A percentile compares a stretch with the other conserved stretches of the same genome.
These are phyloP conservation scores for Penicillium digitatum DNA, from an alignment of 2,329 filamentous ascomycete species.

Conservation along the genomic window DNA sequence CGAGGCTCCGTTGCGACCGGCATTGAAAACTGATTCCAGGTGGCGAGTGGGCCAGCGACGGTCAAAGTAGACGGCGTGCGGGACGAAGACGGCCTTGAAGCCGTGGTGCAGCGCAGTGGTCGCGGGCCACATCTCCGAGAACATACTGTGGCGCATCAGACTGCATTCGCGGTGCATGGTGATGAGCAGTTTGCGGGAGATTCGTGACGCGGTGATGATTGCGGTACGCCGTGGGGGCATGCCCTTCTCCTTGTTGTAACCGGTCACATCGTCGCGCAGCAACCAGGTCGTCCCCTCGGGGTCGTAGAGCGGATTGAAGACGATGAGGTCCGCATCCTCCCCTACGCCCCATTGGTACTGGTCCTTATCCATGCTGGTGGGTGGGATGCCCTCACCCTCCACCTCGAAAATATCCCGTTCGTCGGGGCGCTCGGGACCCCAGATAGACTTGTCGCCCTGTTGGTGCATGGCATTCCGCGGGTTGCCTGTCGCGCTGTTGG, in stretches of 20 bases:
- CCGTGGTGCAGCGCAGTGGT: constrained; percentile 86
- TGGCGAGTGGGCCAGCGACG: constrained; percentile 78
- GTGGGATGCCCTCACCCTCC: constrained; percentile 69
- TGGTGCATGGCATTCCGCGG: constrained; percentile 26
- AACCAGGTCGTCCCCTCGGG: constrained; percentile 83
- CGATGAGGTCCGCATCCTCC: constrained; percentile 88
- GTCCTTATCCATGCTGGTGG: constrained; percentile 70
- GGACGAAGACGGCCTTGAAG: constrained; percentile 85
- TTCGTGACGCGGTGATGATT: constrained; percentile 82
- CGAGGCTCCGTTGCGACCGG: constrained; percentile 66
- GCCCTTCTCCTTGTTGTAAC: constrained; percentile 65
- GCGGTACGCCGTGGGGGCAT: constrained; percentile 70
- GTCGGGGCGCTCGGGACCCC: constrained; percentile 73
- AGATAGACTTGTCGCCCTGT: constrained; percentile 62
- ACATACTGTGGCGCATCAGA: constrained; percentile 81
- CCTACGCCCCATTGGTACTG: constrained; percentile 81
- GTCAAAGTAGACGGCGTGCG: constrained; percentile 84
- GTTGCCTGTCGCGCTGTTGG: constrained; percentile 29
- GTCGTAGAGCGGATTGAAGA: constrained; percentile 87
- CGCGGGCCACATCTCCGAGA: constrained; percentile 94
- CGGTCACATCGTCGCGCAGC: constrained; percentile 76
- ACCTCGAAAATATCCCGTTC: constrained; percentile 67
- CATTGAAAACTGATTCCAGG: constrained; percentile 75
- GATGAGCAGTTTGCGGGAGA: constrained; percentile 72
- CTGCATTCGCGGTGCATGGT: constrained; percentile 90